Percentiles rank a stretch among this genome's conserved stretches.
phyloP scores from a whole-genome alignment of 768 basidiomycete species.

The Phylloporus rhodoxanthus region DNA sequence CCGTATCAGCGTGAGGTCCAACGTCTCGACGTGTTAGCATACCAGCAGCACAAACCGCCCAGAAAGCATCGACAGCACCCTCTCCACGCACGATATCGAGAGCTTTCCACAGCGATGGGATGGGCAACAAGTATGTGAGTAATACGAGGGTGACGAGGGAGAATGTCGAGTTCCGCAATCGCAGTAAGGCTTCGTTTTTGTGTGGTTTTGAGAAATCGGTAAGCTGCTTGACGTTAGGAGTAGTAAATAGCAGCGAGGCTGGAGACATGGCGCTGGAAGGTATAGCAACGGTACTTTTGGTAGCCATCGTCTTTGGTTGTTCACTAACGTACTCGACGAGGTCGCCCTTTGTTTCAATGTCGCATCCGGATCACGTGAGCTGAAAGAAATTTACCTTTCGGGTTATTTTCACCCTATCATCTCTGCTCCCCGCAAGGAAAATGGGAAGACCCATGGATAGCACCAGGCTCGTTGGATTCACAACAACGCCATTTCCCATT shows the following conservation, averaged over 20 bases:
- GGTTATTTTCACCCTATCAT: too few species aligned
- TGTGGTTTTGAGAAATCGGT: slow-evolving; percentile 30
- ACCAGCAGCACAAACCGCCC: slow-evolving; percentile 31
- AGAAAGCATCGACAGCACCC: slow-evolving; percentile 4
- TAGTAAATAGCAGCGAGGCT: slow-evolving; percentile 20
- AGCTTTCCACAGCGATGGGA: slow-evolving; percentile 35
- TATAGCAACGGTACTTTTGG: not conserved
- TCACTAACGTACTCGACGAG: not conserved
- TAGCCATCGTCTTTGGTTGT: not conserved
- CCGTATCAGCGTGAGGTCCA: not conserved
- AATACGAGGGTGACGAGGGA: slow-evolving; percentile 29
- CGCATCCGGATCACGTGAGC: not conserved
- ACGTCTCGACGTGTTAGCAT: slow-evolving; percentile 1
- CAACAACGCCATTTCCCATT: too few species aligned
- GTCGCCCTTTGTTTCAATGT: not conserved
- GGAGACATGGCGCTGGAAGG: slow-evolving; percentile 17
- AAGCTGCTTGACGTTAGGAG: slow-evolving; percentile 17
- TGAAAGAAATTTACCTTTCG: not conserved
- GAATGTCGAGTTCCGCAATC: slow-evolving; percentile 35
- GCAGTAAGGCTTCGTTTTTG: slow-evolving; percentile 34
- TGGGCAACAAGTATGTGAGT: slow-evolving; percentile 34
- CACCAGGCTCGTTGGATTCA: not conserved
- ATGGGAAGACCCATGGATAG: too few species aligned
- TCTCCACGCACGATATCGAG: slow-evolving; percentile 26
- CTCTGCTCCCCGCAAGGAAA: too few species aligned